phyloP scores from a whole-genome alignment of 441 rosid genomes.

The Pelargonium myrrhifolium region DNA sequence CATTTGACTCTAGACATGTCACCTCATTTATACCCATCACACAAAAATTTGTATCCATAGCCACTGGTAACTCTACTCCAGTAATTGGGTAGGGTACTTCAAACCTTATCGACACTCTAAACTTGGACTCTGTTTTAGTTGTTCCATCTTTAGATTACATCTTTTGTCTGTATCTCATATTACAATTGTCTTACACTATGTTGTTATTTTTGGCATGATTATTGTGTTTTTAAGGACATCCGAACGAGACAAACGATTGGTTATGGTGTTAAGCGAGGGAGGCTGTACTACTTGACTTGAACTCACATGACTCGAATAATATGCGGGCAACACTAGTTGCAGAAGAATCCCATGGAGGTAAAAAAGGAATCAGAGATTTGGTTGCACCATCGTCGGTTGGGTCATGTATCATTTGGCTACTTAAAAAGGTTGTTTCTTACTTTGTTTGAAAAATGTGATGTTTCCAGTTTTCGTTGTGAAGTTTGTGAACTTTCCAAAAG shows the following conservation, averaged over 20 bases:
- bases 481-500: slow-evolving; percentile 8
- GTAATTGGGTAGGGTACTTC: not conserved
- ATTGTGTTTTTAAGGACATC: slow-evolving; percentile 2
- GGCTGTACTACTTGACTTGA: not conserved
- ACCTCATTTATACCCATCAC: not conserved
- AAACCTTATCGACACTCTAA: not conserved
- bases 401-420: no score
- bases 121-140: not conserved
- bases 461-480: slow-evolving; percentile 2
- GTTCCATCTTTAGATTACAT: not conserved
- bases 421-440: not conserved
- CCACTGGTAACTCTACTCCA: not conserved
- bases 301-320: not conserved
- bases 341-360: not conserved
- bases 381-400: not conserved
- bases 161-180: not conserved
- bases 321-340: not conserved
- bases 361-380: not conserved
- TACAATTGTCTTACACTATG: not conserved
- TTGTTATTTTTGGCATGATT: not conserved
- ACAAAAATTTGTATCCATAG: not conserved
- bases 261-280: slow-evolving; percentile 6
- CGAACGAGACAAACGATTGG: not conserved
- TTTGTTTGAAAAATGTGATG: not conserved
- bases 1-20: not conserved